Conservation (phyloP, 2,329 filamentous ascomycete species). For the Fusarium papillatum region DNA sequence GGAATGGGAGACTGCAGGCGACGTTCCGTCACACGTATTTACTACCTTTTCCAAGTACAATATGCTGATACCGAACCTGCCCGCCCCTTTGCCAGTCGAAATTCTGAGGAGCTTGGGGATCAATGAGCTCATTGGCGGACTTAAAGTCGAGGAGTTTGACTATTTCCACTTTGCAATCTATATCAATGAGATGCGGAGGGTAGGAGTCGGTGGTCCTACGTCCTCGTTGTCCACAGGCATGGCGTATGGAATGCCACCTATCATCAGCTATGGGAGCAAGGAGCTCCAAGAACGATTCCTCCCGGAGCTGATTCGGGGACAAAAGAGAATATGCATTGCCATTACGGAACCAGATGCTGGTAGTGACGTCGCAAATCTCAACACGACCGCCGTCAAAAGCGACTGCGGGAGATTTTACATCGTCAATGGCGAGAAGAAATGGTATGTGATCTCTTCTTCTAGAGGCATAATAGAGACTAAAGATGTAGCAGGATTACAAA, state of each 20-base stretch:
- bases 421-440: slow-evolving; percentile 66
- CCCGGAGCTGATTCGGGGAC: slow-evolving; percentile 75
- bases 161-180: slow-evolving; percentile 80
- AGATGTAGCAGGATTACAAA: slow-evolving; percentile 72
- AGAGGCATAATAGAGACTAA: too few relatives aligned
- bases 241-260: background rate
- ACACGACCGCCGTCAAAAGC: slow-evolving; percentile 74
- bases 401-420: slow-evolving; percentile 66
- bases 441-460: background rate
- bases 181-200: slow-evolving; percentile 78
- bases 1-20: too few relatives aligned
- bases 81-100: slow-evolving; percentile 71
- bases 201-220: slow-evolving; percentile 74
- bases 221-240: slow-evolving; percentile 47
- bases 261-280: background rate
- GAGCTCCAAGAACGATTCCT: slow-evolving; percentile 71
- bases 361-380: slow-evolving; percentile 80
- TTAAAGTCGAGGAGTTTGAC: slow-evolving; percentile 82
- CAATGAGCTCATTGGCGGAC: slow-evolving; percentile 69
- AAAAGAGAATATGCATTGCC: slow-evolving; percentile 79
- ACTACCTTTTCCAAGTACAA: too few relatives aligned
- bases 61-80: slow-evolving; percentile 69
- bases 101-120: background rate
- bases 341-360: slow-evolving; percentile 85
- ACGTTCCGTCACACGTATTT: too few relatives aligned